Base-by-base conservation (phyloP, 176 grass and related monocot genomes). In the Canna indica region DNA sequence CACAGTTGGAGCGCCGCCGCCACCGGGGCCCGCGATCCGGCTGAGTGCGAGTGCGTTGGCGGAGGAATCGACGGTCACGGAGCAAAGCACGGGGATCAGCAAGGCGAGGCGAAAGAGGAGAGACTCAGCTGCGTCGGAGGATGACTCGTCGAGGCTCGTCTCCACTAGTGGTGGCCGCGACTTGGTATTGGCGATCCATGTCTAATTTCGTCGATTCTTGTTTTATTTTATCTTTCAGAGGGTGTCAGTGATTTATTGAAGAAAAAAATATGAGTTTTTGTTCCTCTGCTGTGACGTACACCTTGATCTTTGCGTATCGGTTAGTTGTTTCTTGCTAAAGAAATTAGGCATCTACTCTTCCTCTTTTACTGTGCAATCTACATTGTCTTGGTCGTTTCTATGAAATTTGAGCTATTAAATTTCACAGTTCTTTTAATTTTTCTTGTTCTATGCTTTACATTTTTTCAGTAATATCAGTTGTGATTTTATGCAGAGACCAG, bases 101-200 rank as follows among this genome's bases (percentile, higher is more conserved):
- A 32, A 47, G 39, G 74, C 41, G 39, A 76, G 30, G 74, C 63
- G 60, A 61, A 76, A 46, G 61, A 46, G 29, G 74, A 66, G 45
- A 61, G 60, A 67, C 35, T 38, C 61, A 3, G 44, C 2, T 31
- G 30, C 60, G 9, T 65, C 74, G 25, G 60, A 76, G 41, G 74
- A 76, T 29, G 60, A 76, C 36, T 67, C 74, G 17, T 66, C 60
- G 26, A 76, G 50, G 74, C 44, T 36, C n/a, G 59, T 36, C 28
- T 64, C 73, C 11, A 47, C 73, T 5, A 75, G 59, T 57, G 62
- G 73, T 28, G 59, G 18, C 29, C 32, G 53, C 24, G 44, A 10
- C 27, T 52, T 66, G 74, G 74, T 76, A 76, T 16, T n/a, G 12
- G 26, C 50, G 50, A 54, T 54, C 50, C 8, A 20, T 54, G 4